These are phyloP conservation scores for Suillus plorans DNA, from an alignment of 768 basidiomycete species.

Conservation along the genomic window DNA sequence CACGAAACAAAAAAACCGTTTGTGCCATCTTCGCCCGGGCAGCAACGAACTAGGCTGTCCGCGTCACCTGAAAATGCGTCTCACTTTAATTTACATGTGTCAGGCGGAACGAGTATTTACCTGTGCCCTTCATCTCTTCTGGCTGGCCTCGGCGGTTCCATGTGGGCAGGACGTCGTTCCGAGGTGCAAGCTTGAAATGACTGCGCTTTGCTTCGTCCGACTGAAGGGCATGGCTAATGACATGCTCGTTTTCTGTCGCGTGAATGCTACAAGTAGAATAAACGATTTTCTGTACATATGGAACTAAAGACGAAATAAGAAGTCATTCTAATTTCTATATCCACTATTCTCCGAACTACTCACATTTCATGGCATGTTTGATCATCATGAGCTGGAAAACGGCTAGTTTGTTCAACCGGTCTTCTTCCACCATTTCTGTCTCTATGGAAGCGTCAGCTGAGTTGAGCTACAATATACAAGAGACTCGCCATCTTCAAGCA, in stretches of 20 bases:
- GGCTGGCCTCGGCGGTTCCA: conserved; percentile 82
- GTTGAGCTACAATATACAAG: conserved; percentile 7
- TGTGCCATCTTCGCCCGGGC: conserved; percentile 79
- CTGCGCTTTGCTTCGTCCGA: conserved; percentile 64
- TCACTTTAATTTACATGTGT: background rate
- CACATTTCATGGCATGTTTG: conserved; percentile 94
- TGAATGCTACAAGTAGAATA: conserved; percentile 99
- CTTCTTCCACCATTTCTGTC: conserved; percentile 55
- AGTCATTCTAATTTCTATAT: conserved; percentile 10
- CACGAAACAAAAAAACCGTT: conserved; percentile 99
- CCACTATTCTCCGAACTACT: conserved; percentile 20
- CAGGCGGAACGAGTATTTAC: conserved; percentile 33
- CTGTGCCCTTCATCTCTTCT: conserved; percentile 58
- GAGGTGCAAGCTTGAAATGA: conserved; percentile 68
- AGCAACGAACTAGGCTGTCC: conserved; percentile 65
- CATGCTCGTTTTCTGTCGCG: conserved; percentile 89
- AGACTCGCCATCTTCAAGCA: conserved; percentile 66
- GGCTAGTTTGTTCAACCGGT: conserved; percentile 80
- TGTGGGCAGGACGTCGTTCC: conserved; percentile 64
- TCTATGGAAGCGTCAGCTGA: conserved; percentile 35
- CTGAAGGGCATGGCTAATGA: conserved; percentile 71
- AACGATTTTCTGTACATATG: conserved; percentile 75
- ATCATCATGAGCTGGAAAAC: conserved; percentile 90
- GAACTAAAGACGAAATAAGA: conserved; percentile 48
- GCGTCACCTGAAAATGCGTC: conserved; percentile 47